phyloP scores from a whole-genome alignment of 208 protist species.

The Acanthamoeba triangularis region DNA sequence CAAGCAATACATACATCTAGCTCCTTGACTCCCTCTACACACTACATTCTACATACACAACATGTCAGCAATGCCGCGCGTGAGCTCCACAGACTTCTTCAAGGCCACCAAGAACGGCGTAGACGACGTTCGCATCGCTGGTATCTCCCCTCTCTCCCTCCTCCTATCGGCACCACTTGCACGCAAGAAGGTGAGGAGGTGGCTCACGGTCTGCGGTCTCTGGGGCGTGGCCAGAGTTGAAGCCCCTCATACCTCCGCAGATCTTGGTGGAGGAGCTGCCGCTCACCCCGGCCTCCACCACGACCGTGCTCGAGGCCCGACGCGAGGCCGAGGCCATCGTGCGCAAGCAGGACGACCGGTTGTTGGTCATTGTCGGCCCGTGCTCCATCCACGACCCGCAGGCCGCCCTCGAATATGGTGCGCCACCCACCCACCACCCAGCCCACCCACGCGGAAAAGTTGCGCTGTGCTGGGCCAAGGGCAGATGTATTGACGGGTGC shows the following conservation, averaged over 20 bases:
- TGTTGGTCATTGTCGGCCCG: constrained; percentile 92
- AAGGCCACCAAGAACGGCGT: constrained; percentile 62
- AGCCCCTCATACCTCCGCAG: constrained; percentile 85
- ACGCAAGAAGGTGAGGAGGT: background rate
- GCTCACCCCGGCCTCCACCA: constrained; percentile 56
- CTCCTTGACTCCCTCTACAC: too few relatives aligned
- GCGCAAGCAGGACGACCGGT: constrained; percentile 80
- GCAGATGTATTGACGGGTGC: background rate
- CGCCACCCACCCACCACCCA: background rate
- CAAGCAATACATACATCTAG: background rate
- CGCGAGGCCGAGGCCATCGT: constrained; percentile 70
- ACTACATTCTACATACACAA: background rate
- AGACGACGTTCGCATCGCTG: constrained; percentile 52
- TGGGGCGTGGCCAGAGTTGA: constrained; percentile 7
- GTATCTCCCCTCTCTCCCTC: background rate
- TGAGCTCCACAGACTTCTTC: constrained; percentile 60
- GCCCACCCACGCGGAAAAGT: background rate
- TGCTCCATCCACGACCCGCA: constrained; percentile 91
- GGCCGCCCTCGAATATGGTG: constrained; percentile 91
- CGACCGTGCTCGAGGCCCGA: constrained; percentile 79
- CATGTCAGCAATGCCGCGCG: background rate
- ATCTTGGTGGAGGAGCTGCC: constrained; percentile 88
- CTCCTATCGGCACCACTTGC: background rate
- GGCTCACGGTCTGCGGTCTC: background rate
- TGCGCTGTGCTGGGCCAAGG: background rate